These are phyloP conservation scores for Leishmania turanica DNA, from an alignment of 208 protist genomes.

Conservation along the genomic window DNA sequence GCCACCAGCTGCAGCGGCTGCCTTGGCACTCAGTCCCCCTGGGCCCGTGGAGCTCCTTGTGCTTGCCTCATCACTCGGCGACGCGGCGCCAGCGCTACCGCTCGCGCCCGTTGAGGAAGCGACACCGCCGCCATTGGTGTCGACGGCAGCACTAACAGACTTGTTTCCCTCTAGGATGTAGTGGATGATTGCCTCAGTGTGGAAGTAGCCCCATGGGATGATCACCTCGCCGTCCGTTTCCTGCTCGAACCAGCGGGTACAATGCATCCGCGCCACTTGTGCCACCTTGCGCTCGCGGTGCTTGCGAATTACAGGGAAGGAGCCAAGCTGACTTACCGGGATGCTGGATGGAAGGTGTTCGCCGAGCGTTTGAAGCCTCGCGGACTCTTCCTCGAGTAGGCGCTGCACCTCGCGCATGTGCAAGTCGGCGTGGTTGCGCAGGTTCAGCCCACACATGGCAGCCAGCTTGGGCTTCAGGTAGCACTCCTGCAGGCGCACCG, in stretches of 20 bases:
- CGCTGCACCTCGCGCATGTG: constrained; percentile 83
- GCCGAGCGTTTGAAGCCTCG: constrained; percentile 38
- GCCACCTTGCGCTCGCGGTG: constrained; percentile 82
- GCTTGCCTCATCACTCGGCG: neutral
- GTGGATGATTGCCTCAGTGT: constrained; percentile 78
- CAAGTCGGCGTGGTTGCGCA: constrained; percentile 84
- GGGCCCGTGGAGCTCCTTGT: neutral
- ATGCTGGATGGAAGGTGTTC: constrained; percentile 53
- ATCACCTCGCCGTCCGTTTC: constrained; percentile 85
- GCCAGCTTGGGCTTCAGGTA: constrained; percentile 92
- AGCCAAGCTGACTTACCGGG: constrained; percentile 63
- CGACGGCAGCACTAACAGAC: neutral
- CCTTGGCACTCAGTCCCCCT: neutral
- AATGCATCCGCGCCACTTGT: constrained; percentile 56
- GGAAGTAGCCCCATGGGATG: constrained; percentile 90
- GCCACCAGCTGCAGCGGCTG: neutral
- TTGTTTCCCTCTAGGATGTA: constrained; percentile 74
- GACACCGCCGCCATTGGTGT: neutral
- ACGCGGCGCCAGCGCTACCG: neutral
- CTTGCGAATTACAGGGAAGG: constrained; percentile 67
- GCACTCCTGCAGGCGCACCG: constrained; percentile 87
- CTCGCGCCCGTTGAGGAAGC: neutral
- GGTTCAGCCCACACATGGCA: constrained; percentile 62
- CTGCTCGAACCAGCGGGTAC: constrained; percentile 70
- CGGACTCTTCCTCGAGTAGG: constrained; percentile 65